Base-by-base conservation (phyloP, 2,329 filamentous ascomycete species). In the Fusarium sororula region DNA sequence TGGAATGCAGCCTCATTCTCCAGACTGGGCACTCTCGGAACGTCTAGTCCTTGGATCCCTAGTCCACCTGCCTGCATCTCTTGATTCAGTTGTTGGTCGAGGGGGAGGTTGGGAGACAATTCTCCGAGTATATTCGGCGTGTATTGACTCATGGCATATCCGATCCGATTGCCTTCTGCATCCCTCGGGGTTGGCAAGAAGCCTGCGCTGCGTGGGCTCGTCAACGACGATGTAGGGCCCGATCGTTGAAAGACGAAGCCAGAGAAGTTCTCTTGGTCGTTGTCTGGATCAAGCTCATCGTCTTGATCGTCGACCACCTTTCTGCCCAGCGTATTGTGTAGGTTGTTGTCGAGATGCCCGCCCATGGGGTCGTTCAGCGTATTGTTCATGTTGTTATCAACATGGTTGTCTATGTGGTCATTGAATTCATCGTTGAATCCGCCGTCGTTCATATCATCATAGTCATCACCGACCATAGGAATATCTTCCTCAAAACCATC, bases 401-500 rank as follows among this genome's bases (percentile, higher is more conserved):
- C 20, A 45, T 63, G 37, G 20, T 63, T 51, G n/a, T 55, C 64
- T 37, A 68, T 38, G 30, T 51, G 30, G 35, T 39, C 57, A n/a
- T 70, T 79, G 18, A 78, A 75, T 37, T 79, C 70, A n/a, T 74
- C 53, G 39, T 66, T 80, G 14, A 78, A 77, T 39, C 79, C 66
- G 30, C 79, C 64, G n/a, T 68, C 50, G 44, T 73, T 73, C 47
- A 79, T 74, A 18, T 79, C 79, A n/a, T 81, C 79, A 28, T 79
- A 76, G 17, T 79, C 78, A 26, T 81, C 78, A 18, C 81, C 77
- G 20, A 75, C 74, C 67, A 79, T 78, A 50, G 69, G 76, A 58
- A 76, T 76, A 24, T 81, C 80, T 79, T 93, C 92, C 72, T 93
- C 91, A 6, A 90, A 82, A 0, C 88, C 90, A 73, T 89, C 91